These are phyloP conservation scores for Sphaerulina vaccinii DNA, from an alignment of 2,329 filamentous ascomycete species.

Conservation along the genomic window DNA sequence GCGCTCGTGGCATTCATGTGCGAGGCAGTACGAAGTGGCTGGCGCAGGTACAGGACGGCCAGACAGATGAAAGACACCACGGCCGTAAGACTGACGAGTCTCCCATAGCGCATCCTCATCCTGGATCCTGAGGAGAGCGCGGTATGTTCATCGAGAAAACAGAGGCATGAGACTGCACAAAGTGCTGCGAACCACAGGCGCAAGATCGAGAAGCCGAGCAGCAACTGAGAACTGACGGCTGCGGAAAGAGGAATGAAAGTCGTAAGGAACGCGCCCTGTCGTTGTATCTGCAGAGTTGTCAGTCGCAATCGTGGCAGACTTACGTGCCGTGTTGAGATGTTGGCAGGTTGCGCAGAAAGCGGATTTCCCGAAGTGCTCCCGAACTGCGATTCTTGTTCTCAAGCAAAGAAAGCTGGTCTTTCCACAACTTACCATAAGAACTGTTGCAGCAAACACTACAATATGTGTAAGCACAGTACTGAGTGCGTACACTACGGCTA, in stretches of 20 bases:
- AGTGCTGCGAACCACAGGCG: constrained; percentile 36
- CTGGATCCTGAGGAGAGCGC: constrained; percentile 23
- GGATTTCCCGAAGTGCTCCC: too few relatives aligned
- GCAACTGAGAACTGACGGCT: constrained; percentile 32
- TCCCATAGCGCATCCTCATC: constrained; percentile 42
- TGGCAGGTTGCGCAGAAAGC: too few relatives aligned
- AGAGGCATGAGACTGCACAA: constrained; percentile 28
- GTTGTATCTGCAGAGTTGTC: constrained; percentile 26
- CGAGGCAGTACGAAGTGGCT: constrained; percentile 18
- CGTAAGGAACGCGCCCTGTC: constrained; percentile 29
- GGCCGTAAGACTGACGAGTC: constrained; percentile 40
- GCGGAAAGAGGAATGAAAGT: constrained; percentile 32
- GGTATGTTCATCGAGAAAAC: constrained; percentile 35
- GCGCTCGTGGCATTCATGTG: not conserved
- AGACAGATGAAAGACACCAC: constrained; percentile 39
- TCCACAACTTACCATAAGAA: constrained; percentile 34
- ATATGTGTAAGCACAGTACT: constrained; percentile 27
- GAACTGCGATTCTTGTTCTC: not conserved
- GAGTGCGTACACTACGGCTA: constrained; percentile 25
- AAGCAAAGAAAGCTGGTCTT: constrained; percentile 3
- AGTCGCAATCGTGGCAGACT: not conserved
- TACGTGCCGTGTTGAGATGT: constrained; percentile 3
- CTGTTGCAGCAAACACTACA: constrained; percentile 25
- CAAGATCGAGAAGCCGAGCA: constrained; percentile 30
- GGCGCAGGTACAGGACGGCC: constrained; percentile 38